phyloP scores from a whole-genome alignment of 352 stramenopile genomes.

The Phytophthora macrochlamydospora region DNA sequence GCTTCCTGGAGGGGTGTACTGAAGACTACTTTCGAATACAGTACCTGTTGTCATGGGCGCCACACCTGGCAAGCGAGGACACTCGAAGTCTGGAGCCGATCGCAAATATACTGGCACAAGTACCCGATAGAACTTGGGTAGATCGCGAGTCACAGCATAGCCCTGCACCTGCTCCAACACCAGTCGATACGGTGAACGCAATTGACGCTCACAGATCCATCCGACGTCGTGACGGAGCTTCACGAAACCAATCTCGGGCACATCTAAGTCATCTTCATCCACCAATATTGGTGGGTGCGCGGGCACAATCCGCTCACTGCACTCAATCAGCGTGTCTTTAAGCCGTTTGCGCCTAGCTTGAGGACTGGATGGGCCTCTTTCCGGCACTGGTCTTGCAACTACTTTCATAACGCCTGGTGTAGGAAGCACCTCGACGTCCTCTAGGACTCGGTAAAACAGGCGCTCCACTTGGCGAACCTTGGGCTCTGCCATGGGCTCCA shows the following conservation, averaged over 20 bases:
- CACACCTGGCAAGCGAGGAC: conserved; percentile 67
- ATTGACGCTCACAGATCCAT: conserved; percentile 76
- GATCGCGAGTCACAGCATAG: conserved; percentile 66
- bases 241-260: conserved; percentile 67
- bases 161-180: conserved; percentile 76
- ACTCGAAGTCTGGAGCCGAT: conserved; percentile 80
- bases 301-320: conserved; percentile 76
- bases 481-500: conserved; percentile 70
- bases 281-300: conserved; percentile 11
- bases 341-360: conserved; percentile 58
- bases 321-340: conserved; percentile 78
- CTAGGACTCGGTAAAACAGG: conserved; percentile 79
- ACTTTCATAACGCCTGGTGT: conserved; percentile 41
- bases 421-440: conserved; percentile 70
- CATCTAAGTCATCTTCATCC: conserved; percentile 13
- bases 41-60: conserved; percentile 63
- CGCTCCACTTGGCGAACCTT: conserved; percentile 71
- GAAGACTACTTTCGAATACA: conserved; percentile 81
- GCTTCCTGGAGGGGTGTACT: conserved; percentile 80
- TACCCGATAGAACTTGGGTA: conserved; percentile 81
- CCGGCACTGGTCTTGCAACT: conserved; percentile 6
- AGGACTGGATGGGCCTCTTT: conserved; percentile 33
- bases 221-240: conserved; percentile 84
- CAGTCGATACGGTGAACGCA: conserved; percentile 50
- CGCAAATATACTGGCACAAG: conserved; percentile 69